Percentiles rank a stretch among this genome's conserved stretches.
Conservation (phyloP, 2,329 filamentous ascomycete species). For the Colletotrichum karsti region DNA sequence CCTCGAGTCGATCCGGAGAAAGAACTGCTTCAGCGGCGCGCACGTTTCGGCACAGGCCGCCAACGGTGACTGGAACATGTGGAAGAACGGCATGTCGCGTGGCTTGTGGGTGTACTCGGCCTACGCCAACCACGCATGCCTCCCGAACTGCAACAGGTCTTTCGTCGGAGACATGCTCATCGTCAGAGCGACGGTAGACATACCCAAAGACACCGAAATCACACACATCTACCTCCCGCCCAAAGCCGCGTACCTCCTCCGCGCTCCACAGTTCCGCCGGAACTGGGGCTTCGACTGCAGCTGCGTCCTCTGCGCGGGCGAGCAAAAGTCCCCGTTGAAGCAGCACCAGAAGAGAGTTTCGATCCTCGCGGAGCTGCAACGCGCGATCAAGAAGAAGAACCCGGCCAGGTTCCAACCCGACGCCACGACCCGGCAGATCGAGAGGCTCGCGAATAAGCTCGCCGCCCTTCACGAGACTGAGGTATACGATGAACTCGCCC, state of each 20-base stretch:
- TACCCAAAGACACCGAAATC: constrained; percentile 46
- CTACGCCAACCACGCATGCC: constrained; percentile 48
- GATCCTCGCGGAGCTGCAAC: constrained; percentile 33
- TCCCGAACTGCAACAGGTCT: constrained; percentile 39
- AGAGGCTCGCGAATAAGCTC: constrained; percentile 39
- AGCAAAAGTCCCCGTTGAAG: constrained; percentile 31
- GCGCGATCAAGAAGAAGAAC: constrained; percentile 38
- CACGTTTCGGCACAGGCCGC: constrained; percentile 41
- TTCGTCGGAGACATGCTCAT: constrained; percentile 44
- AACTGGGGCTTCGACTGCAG: constrained; percentile 50
- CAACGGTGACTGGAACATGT: constrained; percentile 32
- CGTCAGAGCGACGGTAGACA: constrained; percentile 45
- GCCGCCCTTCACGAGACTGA: constrained; percentile 42
- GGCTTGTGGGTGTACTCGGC: constrained; percentile 44
- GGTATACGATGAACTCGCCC: constrained; percentile 35
- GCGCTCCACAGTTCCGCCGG: constrained; percentile 36
- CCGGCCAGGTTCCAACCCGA: constrained; percentile 36
- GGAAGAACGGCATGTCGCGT: constrained; percentile 31
- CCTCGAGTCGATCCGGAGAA: constrained; percentile 48
- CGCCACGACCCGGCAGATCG: constrained; percentile 40
- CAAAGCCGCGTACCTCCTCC: constrained; percentile 35
- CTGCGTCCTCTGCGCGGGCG: constrained; percentile 46
- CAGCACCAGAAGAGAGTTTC: constrained; percentile 33
- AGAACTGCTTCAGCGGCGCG: constrained; percentile 48
- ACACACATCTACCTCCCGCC: constrained; percentile 47